These are phyloP conservation scores for Tetracentron sinense DNA, from an alignment of 164 flowering plant species.

Conservation along the genomic window DNA sequence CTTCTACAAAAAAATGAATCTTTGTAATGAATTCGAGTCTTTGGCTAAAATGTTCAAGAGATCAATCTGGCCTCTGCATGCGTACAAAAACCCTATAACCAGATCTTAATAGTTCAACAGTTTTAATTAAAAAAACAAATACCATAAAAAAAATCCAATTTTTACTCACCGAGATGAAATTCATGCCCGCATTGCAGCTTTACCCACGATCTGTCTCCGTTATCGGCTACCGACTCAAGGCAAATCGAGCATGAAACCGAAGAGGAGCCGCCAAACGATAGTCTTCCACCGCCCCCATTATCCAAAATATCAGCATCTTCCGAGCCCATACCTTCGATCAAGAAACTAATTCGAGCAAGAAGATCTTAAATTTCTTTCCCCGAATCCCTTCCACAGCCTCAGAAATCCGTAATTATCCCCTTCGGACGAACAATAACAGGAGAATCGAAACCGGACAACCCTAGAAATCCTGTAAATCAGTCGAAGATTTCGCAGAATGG, in stretches of 20 bases:
- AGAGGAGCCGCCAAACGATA: slow-evolving; percentile 13
- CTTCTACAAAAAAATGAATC: too few relatives aligned
- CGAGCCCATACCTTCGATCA: slow-evolving; percentile 34
- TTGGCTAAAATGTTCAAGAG: neutral
- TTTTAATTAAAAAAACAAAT: neutral
- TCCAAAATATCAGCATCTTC: slow-evolving; percentile 23
- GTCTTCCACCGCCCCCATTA: slow-evolving; percentile 22
- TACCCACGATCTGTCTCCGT: slow-evolving; percentile 78
- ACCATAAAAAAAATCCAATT: neutral
- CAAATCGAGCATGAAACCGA: slow-evolving; percentile 76
- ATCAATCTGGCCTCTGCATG: neutral
- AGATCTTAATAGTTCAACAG: neutral
- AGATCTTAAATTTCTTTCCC: neutral
- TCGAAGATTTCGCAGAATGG: slow-evolving; percentile 6
- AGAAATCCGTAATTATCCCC: neutral
- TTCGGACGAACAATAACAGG: neutral
- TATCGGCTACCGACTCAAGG: slow-evolving; percentile 59
- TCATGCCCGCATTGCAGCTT: slow-evolving; percentile 89
- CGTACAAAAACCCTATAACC: neutral
- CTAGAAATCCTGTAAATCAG: neutral
- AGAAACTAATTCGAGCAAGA: neutral
- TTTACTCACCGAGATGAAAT: slow-evolving; percentile 74
- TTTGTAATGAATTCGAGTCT: too few relatives aligned
- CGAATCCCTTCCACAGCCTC: neutral
- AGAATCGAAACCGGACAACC: neutral